Evolutionary conservation across 768 basidiomycete species (phyloP), one percentile per base, ranked within the genome.

Genomic region (Pleurotus cornucopiae): DNA sequence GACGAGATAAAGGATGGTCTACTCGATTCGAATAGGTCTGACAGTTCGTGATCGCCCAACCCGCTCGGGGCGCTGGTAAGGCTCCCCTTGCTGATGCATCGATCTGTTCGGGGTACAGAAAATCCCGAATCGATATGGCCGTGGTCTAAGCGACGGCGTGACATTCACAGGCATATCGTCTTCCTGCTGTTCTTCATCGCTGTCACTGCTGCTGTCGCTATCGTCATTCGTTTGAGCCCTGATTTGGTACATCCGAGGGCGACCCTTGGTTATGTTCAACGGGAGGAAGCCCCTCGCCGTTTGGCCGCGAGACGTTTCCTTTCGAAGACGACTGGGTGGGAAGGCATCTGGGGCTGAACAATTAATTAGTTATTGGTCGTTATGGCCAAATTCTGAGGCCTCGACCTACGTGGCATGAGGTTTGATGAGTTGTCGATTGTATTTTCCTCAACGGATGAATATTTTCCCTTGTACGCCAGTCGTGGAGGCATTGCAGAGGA

Each of bases 51-150:
- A 53, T 53, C 51, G 51, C 16, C 51, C 51, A 38, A 39, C 34
- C 13, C 51, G 51, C 18, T 53, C 51, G 20, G 16, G 37, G 14
- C 20, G 21, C 20, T 37, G 51, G 20, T 53, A 43, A 4, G 9
- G 51, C 37, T 53, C 51, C 39, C 51, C 37, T n/a, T 53, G 51
- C n/a, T 49, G 48, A 53, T 40, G 39, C 39, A 53, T 53, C 16
- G 51, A 53, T 23, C 51, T 53, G n/a, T 53, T 53, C 51, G 51
- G 51, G 9, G 51, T 53, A 18, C 51, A 53, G 51, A 53, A 53
- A 40, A 53, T 53, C 18, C 51, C 51, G 39, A 53, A 53, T 6
- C 51, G 51, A 23, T 53, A 30, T 11, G 51, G 51, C 23, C 51
- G 34, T 16, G 38, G 23, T 23, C 38, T 34, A 20, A 25, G n/a